Evolutionary conservation across 306 rosid species (phyloP).

Genomic region (Nissolia schottii): DNA sequence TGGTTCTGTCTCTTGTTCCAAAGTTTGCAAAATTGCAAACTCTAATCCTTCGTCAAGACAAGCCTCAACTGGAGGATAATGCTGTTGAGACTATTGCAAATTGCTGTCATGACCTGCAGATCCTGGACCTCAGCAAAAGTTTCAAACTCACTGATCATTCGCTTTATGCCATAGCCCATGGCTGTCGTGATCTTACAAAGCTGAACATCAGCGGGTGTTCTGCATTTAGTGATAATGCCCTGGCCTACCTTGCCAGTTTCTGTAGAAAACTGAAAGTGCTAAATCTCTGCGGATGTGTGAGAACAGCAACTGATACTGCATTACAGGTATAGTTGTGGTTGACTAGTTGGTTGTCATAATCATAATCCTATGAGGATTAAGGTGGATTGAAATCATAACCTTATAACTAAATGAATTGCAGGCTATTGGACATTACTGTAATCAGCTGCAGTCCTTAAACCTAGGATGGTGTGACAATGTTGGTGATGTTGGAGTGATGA

Average conservation of each 20-base stretch:
- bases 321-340: conserved; percentile 54
- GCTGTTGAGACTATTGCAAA: conserved; percentile 73
- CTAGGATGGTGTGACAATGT: conserved; percentile 94
- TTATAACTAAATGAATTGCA: conserved; percentile 25
- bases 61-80: conserved; percentile 72
- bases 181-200: conserved; percentile 64
- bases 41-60: conserved; percentile 81
- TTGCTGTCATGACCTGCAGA: conserved; percentile 75
- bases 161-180: conserved; percentile 61
- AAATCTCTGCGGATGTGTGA: conserved; percentile 87
- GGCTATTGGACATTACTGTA: conserved; percentile 83
- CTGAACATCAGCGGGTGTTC: conserved; percentile 87
- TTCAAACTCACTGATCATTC: conserved; percentile 81
- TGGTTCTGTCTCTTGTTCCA: conserved; percentile 77
- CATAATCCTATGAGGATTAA: neutral
- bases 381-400: conserved; percentile 8
- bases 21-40: conserved; percentile 73
- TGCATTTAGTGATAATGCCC: conserved; percentile 67
- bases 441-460: conserved; percentile 67
- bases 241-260: conserved; percentile 68
- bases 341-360: neutral
- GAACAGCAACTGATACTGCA: conserved; percentile 74
- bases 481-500: conserved; percentile 81
- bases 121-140: conserved; percentile 93
- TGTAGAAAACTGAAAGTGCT: conserved; percentile 66